Evolutionary conservation across 495 filamentous ascomycete genomes (phyloP).

Genomic region (Pseudomonodictys pantanalensis): DNA sequence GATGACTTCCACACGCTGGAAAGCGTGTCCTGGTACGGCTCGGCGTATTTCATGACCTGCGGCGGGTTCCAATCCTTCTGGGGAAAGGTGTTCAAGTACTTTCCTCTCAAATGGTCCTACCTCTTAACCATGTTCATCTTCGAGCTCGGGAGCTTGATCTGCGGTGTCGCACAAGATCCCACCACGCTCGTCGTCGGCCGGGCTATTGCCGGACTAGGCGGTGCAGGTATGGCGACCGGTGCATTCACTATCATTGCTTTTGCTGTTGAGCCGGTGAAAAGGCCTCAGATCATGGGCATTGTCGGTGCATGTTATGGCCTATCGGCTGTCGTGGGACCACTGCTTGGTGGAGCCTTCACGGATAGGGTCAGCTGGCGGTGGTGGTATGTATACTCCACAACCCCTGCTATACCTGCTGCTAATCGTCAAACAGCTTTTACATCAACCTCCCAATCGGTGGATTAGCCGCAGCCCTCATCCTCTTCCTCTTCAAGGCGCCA

Average conservation of each 20-base stretch:
- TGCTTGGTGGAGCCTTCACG: conserved; percentile 52
- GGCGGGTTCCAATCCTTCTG: conserved; percentile 34
- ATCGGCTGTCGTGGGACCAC: conserved; percentile 46
- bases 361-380: conserved; percentile 48
- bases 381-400: conserved; percentile 34
- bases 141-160: conserved; percentile 22
- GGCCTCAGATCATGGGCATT: conserved; percentile 43
- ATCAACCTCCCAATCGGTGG: conserved; percentile 26
- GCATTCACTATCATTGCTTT: conserved; percentile 37
- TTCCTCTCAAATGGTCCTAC: conserved; percentile 31
- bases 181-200: conserved; percentile 32
- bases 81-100: conserved; percentile 37
- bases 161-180: conserved; percentile 32
- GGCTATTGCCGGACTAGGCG: conserved; percentile 33
- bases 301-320: conserved; percentile 43
- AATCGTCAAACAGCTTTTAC: conserved; percentile 19
- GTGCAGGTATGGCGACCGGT: conserved; percentile 31
- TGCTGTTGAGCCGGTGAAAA: conserved; percentile 35
- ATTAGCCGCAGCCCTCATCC: background rate
- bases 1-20: conserved; percentile 32
- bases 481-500: conserved; percentile 12
- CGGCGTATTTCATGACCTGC: conserved; percentile 34
- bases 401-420: background rate
- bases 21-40: conserved; percentile 40
- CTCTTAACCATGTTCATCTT: conserved; percentile 34